These are phyloP conservation scores for Phytophthora lateralis DNA, from an alignment of 352 stramenopile genomes.

Conservation along the genomic window DNA sequence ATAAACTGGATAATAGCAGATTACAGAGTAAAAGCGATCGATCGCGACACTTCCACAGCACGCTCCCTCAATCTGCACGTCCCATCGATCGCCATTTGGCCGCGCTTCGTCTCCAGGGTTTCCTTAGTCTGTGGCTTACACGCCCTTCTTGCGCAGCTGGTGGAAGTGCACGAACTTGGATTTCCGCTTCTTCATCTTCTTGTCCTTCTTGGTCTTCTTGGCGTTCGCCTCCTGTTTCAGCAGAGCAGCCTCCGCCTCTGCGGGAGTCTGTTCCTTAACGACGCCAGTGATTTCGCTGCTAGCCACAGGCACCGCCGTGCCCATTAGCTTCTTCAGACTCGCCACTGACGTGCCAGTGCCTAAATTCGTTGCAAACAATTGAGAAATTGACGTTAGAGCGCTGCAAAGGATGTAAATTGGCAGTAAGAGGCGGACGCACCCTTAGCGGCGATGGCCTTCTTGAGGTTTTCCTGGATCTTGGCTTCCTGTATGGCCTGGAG, in stretches of 20 bases:
- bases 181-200: slow-evolving; percentile 72
- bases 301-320: slow-evolving; percentile 50
- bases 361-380: slow-evolving; percentile 20
- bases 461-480: slow-evolving; percentile 87
- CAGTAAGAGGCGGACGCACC: slow-evolving; percentile 31
- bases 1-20: slow-evolving; percentile 58
- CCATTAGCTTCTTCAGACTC: slow-evolving; percentile 79
- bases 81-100: slow-evolving; percentile 25
- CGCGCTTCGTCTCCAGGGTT: slow-evolving; percentile 20
- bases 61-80: not conserved
- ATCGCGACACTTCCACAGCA: slow-evolving; percentile 14
- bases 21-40: slow-evolving; percentile 43
- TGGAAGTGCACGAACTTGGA: slow-evolving; percentile 90
- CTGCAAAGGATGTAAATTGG: slow-evolving; percentile 1
- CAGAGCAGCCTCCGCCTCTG: slow-evolving; percentile 50
- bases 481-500: slow-evolving; percentile 72
- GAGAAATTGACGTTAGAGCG: not conserved
- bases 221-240: slow-evolving; percentile 56
- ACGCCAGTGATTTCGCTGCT: slow-evolving; percentile 51
- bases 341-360: slow-evolving; percentile 59
- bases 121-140: slow-evolving; percentile 45
- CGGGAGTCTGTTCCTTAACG: slow-evolving; percentile 34
- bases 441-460: slow-evolving; percentile 75
- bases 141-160: slow-evolving; percentile 86
- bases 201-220: slow-evolving; percentile 68